Conservation (phyloP, 768 basidiomycete genomes). For the Mycena pura region DNA sequence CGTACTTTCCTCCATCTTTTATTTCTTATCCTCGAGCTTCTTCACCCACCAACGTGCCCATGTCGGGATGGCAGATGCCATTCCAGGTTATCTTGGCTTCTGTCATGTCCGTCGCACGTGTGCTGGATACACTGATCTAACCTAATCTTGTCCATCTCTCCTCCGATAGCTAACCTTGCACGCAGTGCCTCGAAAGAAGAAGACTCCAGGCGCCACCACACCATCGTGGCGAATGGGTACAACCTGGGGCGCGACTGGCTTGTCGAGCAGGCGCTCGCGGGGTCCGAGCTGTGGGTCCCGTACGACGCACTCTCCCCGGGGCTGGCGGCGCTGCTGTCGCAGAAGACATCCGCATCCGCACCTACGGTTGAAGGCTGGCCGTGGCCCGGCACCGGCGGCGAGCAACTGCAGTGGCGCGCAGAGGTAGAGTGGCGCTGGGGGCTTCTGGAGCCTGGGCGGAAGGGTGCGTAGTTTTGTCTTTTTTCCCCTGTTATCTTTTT, state of each 20-base stretch:
- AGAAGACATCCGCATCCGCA: neutral
- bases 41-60: too few relatives aligned
- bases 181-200: slow-evolving; percentile 81
- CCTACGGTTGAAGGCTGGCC: slow-evolving; percentile 23
- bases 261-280: slow-evolving; percentile 63
- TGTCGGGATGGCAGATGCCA: too few relatives aligned
- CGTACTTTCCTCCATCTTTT: too few relatives aligned
- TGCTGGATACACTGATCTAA: too few relatives aligned
- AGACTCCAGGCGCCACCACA: slow-evolving; percentile 71
- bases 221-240: slow-evolving; percentile 80
- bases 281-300: slow-evolving; percentile 13
- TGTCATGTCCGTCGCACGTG: too few relatives aligned
- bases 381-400: slow-evolving; percentile 61
- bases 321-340: too few relatives aligned
- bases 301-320: neutral
- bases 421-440: slow-evolving; percentile 79
- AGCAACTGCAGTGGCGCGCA: slow-evolving; percentile 75
- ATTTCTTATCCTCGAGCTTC: too few relatives aligned
- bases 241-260: slow-evolving; percentile 82
- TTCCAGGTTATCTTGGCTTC: too few relatives aligned
- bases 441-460: slow-evolving; percentile 69
- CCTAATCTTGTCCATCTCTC: too few relatives aligned
- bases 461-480: slow-evolving; percentile 52
- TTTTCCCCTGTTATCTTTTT: neutral
- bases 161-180: too few relatives aligned